phyloP scores from a whole-genome alignment of 306 rosid genomes.

The Dryas octopetala region DNA sequence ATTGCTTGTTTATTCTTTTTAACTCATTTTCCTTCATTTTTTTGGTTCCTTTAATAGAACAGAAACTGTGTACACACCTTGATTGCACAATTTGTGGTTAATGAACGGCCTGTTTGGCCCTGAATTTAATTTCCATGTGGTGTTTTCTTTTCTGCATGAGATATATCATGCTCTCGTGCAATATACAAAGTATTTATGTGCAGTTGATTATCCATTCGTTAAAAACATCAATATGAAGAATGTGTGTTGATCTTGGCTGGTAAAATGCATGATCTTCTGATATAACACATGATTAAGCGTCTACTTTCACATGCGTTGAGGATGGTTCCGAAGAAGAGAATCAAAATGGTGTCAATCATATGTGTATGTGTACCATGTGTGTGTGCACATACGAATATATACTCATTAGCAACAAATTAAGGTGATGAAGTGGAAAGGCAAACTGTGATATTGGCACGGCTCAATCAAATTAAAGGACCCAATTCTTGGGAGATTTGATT shows the following conservation, averaged over 20 bases:
- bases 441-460: constrained; percentile 84
- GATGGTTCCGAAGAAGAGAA: too few relatives aligned
- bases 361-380: not conserved
- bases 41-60: not conserved
- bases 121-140: not conserved
- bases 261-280: too few relatives aligned
- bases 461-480: constrained; percentile 79
- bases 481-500: constrained; percentile 57
- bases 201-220: too few relatives aligned
- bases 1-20: not conserved
- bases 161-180: not conserved
- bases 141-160: not conserved
- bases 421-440: not conserved
- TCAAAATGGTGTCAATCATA: too few relatives aligned
- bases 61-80: not conserved
- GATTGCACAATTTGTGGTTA: not conserved
- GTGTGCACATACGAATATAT: not conserved
- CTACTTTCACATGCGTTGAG: too few relatives aligned
- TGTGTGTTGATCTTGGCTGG: too few relatives aligned
- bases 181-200: not conserved
- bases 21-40: too few relatives aligned
- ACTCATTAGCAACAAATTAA: not conserved
- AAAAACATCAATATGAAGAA: too few relatives aligned
- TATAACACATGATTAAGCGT: too few relatives aligned
- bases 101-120: not conserved